Evolutionary conservation across 2,329 filamentous ascomycete genomes (phyloP).

Genomic region (Exophiala alcalophila): DNA sequence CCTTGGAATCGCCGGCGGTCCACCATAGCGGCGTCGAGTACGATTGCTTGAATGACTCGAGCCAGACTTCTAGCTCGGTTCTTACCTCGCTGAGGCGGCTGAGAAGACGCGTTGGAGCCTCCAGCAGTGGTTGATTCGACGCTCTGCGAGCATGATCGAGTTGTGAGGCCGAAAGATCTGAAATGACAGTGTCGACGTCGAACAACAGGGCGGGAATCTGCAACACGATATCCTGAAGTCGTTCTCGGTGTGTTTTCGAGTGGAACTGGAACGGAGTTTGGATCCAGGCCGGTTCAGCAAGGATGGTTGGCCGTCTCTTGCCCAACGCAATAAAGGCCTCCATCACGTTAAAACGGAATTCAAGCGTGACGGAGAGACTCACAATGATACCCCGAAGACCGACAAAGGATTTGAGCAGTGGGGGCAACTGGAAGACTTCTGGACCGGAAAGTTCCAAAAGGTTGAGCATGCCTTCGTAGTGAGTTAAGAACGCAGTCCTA

Average conservation of each 20-base stretch:
- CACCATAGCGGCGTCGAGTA: slow-evolving; percentile 3
- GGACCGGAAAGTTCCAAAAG: slow-evolving; percentile 4
- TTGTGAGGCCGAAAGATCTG: neutral
- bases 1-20: neutral
- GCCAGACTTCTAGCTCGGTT: slow-evolving; percentile 1
- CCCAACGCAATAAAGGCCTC: slow-evolving; percentile 5
- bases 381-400: slow-evolving; percentile 6
- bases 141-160: neutral
- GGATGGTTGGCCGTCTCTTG: neutral
- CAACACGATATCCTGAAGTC: slow-evolving; percentile 3
- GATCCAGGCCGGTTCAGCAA: slow-evolving; percentile 1
- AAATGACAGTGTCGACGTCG: too few species aligned
- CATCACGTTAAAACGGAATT: too few species aligned
- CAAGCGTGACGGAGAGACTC: neutral
- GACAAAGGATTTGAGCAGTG: slow-evolving; percentile 1
- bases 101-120: neutral
- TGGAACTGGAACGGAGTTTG: neutral
- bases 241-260: slow-evolving; percentile 2
- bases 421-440: slow-evolving; percentile 5
- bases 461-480: slow-evolving; percentile 10
- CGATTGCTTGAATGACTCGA: neutral
- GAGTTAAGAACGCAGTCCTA: slow-evolving; percentile 1
- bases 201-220: neutral
- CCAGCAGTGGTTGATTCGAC: neutral
- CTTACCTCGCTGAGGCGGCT: neutral